These are phyloP conservation scores for Scutellaria barbata DNA, from an alignment of 257 asterid species.

Conservation along the genomic window DNA sequence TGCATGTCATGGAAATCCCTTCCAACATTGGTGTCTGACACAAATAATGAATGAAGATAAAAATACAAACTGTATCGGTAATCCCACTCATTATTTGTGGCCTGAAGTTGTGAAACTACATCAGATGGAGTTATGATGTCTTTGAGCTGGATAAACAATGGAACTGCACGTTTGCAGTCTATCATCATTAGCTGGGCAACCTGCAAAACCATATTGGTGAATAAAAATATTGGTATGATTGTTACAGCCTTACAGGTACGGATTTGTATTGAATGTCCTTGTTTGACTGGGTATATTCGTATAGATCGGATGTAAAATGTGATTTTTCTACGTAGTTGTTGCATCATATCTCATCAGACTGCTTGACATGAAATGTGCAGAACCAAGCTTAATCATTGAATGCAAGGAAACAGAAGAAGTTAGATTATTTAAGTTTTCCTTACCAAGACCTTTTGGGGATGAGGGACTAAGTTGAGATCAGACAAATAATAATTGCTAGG, in stretches of 20 bases:
- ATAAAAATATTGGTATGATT: conserved; percentile 18
- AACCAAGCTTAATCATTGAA: neutral
- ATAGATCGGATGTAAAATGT: neutral
- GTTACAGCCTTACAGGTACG: neutral
- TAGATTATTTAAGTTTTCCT: conserved; percentile 2
- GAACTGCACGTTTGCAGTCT: conserved; percentile 81
- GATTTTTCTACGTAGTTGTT: neutral
- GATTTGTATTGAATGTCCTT: neutral
- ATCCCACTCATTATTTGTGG: conserved; percentile 70
- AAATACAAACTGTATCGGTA: conserved; percentile 63
- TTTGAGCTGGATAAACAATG: conserved; percentile 73
- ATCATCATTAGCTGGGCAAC: conserved; percentile 95
- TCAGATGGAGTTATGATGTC: conserved; percentile 77
- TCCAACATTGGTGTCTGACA: conserved; percentile 83
- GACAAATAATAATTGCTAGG: neutral
- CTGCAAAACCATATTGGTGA: conserved; percentile 51
- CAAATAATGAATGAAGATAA: conserved; percentile 81
- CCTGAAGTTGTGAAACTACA: conserved; percentile 81
- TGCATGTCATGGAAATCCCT: conserved; percentile 97
- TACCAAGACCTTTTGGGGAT: conserved; percentile 5
- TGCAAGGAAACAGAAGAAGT: conserved; percentile 22
- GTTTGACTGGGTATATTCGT: conserved; percentile 25
- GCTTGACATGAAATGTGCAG: conserved; percentile 10
- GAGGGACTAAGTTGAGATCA: conserved; percentile 21
- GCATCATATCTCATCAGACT: conserved; percentile 12